Percentiles rank a stretch among this genome's conserved stretches.
Conservation (phyloP, 495 filamentous ascomycete species). For the Penicillium paxilli region DNA sequence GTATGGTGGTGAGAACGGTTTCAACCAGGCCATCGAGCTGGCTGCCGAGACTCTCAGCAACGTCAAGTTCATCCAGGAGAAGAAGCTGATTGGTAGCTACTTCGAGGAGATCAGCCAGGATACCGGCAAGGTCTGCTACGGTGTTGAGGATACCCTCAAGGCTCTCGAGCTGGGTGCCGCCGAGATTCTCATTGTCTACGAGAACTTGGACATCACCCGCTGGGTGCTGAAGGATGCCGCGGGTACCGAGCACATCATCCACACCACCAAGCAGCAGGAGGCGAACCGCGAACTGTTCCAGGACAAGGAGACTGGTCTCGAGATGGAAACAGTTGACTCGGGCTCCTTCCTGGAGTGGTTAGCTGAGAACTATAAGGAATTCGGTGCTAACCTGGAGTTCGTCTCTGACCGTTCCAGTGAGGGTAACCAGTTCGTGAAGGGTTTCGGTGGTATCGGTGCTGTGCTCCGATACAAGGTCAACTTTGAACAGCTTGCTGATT, state of each 20-base stretch:
- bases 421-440: conserved; percentile 99
- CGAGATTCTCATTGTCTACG: conserved; percentile 94
- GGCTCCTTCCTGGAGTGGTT: conserved; percentile 97
- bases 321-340: conserved; percentile 90
- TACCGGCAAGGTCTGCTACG: conserved; percentile 93
- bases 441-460: conserved; percentile 96
- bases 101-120: conserved; percentile 99
- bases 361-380: conserved; percentile 95
- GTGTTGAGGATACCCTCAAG: conserved; percentile 95
- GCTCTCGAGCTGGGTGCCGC: conserved; percentile 95
- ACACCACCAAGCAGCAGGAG: conserved; percentile 88
- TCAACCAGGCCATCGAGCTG: conserved; percentile 98
- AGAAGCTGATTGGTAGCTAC: conserved; percentile 98
- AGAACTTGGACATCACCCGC: conserved; percentile 92
- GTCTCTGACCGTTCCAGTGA: conserved; percentile 95
- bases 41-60: conserved; percentile 95
- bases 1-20: conserved; percentile 97
- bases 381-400: conserved; percentile 94
- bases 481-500: conserved; percentile 96
- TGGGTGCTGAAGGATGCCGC: conserved; percentile 80
- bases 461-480: conserved; percentile 99
- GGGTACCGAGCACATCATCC: conserved; percentile 70
- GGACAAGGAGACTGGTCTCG: conserved; percentile 91
- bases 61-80: conserved; percentile 99
- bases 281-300: conserved; percentile 78